Evolutionary conservation across 257 asterid species (phyloP).

Genomic region (Anisodus acutangulus): DNA sequence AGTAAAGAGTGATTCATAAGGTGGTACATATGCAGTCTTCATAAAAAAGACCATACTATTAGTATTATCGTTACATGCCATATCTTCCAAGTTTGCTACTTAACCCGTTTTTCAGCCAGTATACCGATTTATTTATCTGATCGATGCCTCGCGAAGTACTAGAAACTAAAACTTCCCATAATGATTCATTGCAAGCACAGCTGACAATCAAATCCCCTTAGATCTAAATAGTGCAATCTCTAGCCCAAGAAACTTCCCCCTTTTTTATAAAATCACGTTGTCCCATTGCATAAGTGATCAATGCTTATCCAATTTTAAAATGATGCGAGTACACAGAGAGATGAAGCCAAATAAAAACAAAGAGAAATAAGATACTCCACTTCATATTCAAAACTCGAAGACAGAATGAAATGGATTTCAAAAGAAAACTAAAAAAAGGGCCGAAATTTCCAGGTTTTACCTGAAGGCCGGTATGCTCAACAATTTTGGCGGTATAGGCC

Average conservation of each 20-base stretch:
- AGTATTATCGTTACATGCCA: not conserved
- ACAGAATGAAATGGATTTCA: not conserved
- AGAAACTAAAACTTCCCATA: conserved; percentile 12
- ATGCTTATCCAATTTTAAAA: conserved; percentile 7
- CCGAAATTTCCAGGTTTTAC: conserved; percentile 42
- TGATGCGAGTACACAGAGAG: not conserved
- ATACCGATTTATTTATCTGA: conserved; percentile 15
- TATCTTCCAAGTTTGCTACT: not conserved
- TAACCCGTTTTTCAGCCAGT: not conserved
- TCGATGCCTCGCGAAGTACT: not conserved
- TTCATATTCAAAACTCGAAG: conserved; percentile 16
- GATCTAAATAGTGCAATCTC: not conserved
- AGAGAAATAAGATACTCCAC: not conserved
- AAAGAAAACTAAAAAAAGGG: not conserved
- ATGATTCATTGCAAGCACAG: not conserved
- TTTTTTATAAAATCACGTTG: not conserved
- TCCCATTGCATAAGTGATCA: not conserved
- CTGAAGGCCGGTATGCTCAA: conserved; percentile 77
- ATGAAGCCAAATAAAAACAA: conserved; percentile 20
- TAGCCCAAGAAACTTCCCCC: not conserved
- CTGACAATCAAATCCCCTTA: not conserved
- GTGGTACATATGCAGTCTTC: not conserved
- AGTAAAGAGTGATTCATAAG: not conserved
- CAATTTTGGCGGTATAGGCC: conserved; percentile 82
- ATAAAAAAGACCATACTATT: not conserved